phyloP scores from a whole-genome alignment of 2,329 filamentous ascomycete genomes.

The Claviceps pazoutovae region DNA sequence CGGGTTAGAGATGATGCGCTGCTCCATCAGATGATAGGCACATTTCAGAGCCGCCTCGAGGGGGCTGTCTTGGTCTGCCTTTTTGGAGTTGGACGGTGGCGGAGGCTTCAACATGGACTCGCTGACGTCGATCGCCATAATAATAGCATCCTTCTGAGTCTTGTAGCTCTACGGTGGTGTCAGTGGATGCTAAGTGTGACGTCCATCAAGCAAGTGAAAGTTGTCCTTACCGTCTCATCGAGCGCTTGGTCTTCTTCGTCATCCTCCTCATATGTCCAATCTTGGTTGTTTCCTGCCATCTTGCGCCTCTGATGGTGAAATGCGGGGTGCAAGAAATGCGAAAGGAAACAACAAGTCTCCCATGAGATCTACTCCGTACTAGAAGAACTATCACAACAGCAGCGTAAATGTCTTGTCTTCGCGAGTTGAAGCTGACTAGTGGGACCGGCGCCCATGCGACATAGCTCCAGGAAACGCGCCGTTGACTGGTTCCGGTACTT shows the following conservation, averaged over 20 bases:
- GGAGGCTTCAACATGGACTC: constrained; percentile 67
- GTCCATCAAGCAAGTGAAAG: background rate
- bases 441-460: no score
- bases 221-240: constrained; percentile 42
- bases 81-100: constrained; percentile 52
- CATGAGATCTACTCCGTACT: background rate
- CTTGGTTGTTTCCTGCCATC: constrained; percentile 23
- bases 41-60: constrained; percentile 80
- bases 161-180: constrained; percentile 56
- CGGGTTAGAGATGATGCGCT: constrained; percentile 92
- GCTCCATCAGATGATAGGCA: constrained; percentile 90
- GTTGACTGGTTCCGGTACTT: background rate
- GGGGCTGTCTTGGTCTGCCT: constrained; percentile 64
- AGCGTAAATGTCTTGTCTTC: background rate
- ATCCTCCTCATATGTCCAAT: constrained; percentile 36
- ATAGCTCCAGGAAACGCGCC: background rate
- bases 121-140: constrained; percentile 90
- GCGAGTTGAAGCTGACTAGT: background rate
- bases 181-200: constrained; percentile 1
- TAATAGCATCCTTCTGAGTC: constrained; percentile 88
- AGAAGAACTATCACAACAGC: background rate
- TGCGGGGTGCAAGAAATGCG: background rate
- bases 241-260: constrained; percentile 52
- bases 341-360: background rate
- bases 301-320: background rate